Base-by-base conservation (phyloP, 73 alveolate species). In the Effrenium voratum region DNA sequence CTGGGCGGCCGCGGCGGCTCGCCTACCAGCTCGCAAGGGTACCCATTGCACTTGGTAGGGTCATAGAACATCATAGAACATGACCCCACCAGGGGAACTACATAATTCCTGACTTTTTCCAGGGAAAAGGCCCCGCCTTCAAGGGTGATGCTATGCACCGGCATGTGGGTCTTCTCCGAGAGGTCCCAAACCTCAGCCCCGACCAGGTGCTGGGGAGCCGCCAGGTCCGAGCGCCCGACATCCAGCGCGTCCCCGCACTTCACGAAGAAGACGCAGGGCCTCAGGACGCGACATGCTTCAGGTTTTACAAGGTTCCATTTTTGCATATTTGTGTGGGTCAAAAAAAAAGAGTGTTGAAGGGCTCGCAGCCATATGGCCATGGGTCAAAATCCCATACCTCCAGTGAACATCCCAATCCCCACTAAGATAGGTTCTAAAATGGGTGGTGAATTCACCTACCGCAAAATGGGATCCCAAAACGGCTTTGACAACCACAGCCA, bases 241-340 rank as follows among this genome's bases (percentile, higher is more conserved):
- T 85, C 94, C 81, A 85, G 47, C 80, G n/a, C 76, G 73, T 85
- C 94, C 30, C 94, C 94, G 41, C 94, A 85, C 73, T 85, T 85
- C 63, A 85, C 94, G 81, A 85, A 85, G 94, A 85, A 85, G 40
- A 85, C 82, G 57, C 94, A 85, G 45, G 94, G 94, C 94, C 94
- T 85, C 13, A 24, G 40, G 75, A 5, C 30, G 34, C 6, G 30
- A 60, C 16, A 19, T 60, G 30, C 16, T 60, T 36, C 34, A 10
- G 16, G 75, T 24, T 60, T 10, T 60, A 60, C 6, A 24, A 5
- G 75, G n/a, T n/a, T n/a, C n/a, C n/a, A n/a, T n/a, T n/a, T n/a
- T n/a, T n/a, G n/a, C n/a, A n/a, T n/a, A n/a, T n/a, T n/a, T n/a
- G n/a, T n/a, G n/a, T n/a, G n/a, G n/a, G n/a, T n/a, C n/a, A n/a